A percentile compares a stretch with the other conserved stretches of the same genome.
These are phyloP conservation scores for Saposhnikovia divaricata DNA, from an alignment of 129 eudicot species.

Conservation along the genomic window DNA sequence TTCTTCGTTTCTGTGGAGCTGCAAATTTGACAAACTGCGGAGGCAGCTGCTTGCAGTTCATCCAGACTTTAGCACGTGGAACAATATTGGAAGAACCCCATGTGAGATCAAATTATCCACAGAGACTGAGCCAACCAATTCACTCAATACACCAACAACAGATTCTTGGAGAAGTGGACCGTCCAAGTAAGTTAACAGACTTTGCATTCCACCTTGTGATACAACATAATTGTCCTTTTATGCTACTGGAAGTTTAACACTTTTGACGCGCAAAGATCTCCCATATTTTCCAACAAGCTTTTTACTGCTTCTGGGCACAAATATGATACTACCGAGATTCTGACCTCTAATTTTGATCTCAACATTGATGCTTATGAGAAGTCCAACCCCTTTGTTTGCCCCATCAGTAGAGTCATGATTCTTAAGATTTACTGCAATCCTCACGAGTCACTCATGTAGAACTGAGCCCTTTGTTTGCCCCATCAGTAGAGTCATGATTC, in stretches of 20 bases:
- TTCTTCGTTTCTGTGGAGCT: constrained; percentile 29
- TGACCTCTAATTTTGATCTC: constrained; percentile 75
- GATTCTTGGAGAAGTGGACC: constrained; percentile 93
- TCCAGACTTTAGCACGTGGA: constrained; percentile 62
- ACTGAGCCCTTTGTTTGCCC: constrained; percentile 79
- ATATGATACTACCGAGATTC: constrained; percentile 68
- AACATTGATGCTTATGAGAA: constrained; percentile 64
- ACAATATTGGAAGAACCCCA: constrained; percentile 60
- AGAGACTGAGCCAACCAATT: constrained; percentile 56
- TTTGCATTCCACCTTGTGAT: constrained; percentile 60
- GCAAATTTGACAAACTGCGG: constrained; percentile 65
- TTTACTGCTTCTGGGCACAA: constrained; percentile 62
- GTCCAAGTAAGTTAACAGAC: constrained; percentile 59
- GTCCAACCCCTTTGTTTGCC: constrained; percentile 75
- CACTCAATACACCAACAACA: constrained; percentile 68
- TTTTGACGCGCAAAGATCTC: constrained; percentile 78
- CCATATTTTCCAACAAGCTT: constrained; percentile 70
- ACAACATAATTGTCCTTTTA: constrained; percentile 71
- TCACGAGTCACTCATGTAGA: constrained; percentile 80
- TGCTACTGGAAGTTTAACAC: constrained; percentile 91
- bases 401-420: constrained; percentile 91
- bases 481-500: constrained; percentile 85
- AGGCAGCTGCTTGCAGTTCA: constrained; percentile 73
- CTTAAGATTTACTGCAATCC: constrained; percentile 80
- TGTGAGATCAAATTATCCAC: constrained; percentile 37